Base-by-base conservation (phyloP, 2,329 filamentous ascomycete species). In the Chaetomiaceae sp. region DNA sequence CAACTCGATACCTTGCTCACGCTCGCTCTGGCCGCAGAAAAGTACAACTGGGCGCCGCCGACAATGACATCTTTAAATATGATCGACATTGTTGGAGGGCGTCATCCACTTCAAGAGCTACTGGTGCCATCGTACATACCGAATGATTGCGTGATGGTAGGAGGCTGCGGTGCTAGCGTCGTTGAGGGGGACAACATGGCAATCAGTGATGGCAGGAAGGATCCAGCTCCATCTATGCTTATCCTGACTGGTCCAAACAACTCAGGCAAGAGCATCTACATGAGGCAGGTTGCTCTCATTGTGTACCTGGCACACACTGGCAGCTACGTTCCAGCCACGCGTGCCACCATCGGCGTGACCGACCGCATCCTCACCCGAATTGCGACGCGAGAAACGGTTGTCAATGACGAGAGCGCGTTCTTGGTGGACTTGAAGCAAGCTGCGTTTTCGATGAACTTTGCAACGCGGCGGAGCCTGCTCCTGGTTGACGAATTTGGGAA, bases 181-280 rank as follows among this genome's bases (percentile, higher is more conserved):
- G 14, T 43, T 14, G 29, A 49, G 6, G 53, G 41, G 6, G n/a
- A 16, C 21, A 16, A 16, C 2, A 21, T 20, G n/a, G 21, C 21
- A 6, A 18, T 2, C 0, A 30, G 7, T 2, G 14, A 33, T 2
- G 36, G 44, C 18, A n/a, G 23, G 21, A 30, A 27, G 34, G 13
- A 11, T 9, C 4, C 32, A 29, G 13, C 27, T 2, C 83, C 87
- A 11, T 89, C 80, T 58, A 86, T 90, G 71, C 67, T 96, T 11
- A 73, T 96, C 5, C 70, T 99, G 62, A 97, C 94, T 0, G 94
- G 94, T 0, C 91, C 94, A 4, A 99, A 99, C 62, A 95, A 94
- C 67, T 97, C 94, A 0, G 94, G 94, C 0, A 99, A 99, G 69
- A 97, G 90, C 61, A 82, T 97, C 0, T 97, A 96, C 68, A 78